phyloP scores from a whole-genome alignment of 2,329 filamentous ascomycete genomes.

The Apiospora sp. region DNA sequence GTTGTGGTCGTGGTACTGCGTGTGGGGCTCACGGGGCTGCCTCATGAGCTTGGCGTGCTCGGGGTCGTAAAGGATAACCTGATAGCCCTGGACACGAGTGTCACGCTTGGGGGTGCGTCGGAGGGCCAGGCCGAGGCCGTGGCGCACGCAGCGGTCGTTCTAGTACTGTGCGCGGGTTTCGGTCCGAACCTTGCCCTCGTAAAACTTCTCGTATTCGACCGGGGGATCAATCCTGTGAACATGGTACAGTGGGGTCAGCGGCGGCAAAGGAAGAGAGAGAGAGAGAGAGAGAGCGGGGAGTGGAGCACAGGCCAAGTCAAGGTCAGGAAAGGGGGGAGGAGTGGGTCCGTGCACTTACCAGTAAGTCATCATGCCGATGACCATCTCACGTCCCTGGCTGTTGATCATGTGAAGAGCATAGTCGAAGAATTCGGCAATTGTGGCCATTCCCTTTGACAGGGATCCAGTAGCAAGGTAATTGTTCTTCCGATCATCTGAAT shows the following conservation, averaged over 20 bases:
- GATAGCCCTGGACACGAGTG: not conserved
- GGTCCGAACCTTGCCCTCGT: not conserved
- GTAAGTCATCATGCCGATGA: slow-evolving; percentile 21
- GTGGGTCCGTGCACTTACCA: not conserved
- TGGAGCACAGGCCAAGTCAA: too few relatives aligned
- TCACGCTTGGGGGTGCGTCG: not conserved
- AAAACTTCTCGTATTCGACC: not conserved
- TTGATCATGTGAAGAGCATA: slow-evolving; percentile 16
- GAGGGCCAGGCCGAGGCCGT: slow-evolving; percentile 23
- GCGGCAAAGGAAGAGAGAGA: not conserved
- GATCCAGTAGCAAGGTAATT: not conserved
- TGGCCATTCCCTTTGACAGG: not conserved
- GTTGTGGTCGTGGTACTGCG: too few relatives aligned
- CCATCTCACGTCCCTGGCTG: not conserved
- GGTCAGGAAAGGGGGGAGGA: too few relatives aligned
- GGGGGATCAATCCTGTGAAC: not conserved
- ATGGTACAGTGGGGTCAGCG: not conserved
- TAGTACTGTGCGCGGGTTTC: slow-evolving; percentile 15
- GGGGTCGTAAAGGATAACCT: slow-evolving; percentile 24
- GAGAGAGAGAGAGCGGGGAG: not conserved
- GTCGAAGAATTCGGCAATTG: not conserved
- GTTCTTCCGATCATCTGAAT: not conserved
- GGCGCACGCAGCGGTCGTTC: slow-evolving; percentile 19
- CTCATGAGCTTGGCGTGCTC: not conserved
- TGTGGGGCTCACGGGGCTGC: slow-evolving; percentile 13